Evolutionary conservation across 2,329 filamentous ascomycete genomes (phyloP), one percentile per base, ranked within the genome.

Genomic region (Lachnellula subtilissima): DNA sequence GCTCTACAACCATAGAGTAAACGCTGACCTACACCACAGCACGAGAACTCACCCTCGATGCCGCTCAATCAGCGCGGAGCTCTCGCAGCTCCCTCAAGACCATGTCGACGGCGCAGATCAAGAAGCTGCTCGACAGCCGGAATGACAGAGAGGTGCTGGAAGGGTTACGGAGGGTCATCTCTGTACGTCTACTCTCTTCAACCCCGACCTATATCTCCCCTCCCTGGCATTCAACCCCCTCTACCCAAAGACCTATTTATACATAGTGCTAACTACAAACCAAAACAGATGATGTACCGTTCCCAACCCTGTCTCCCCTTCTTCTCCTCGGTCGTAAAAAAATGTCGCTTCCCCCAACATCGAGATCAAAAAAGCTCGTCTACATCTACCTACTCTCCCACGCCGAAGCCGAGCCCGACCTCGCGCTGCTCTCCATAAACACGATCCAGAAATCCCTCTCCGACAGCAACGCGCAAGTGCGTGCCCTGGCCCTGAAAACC

Each of bases 321-420:
- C 79, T 99, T 99, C 78, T 96, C 93, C n/a, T 89, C 91, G 23
- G 89, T 99, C 54, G 91, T 99, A 72, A 99, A 99, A 99, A 77
- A 99, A 97, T 66, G 91, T 97, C 57, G 93, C 93, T 28, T 96
- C 90, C 39, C 88, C 92, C 14, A 96, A 91, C 67, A 81, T 97
- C 66, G 91, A 96, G 69, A 92, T 97, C 73, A 95, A 97, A 75
- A 75, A 97, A 97, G 73, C 85, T 99, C 54, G 94, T 99, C 60
- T 99, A 99, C 78, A 96, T 97, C 71, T 99, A 97, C 74, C 85
- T 99, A 60, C 87, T 97, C 58, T 90, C 95, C 71, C 92, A 99
- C 80, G 94, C 94, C 71, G 94, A 97, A 72, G 85, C 91, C 61
- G 94, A 97, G 69, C 94, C 93, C 56, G 94, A 99, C 73, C 88